Evolutionary conservation across 108 stramenopile genomes (phyloP), one percentile per base, ranked within the genome.

Genomic region (Cyclotella sp.): DNA sequence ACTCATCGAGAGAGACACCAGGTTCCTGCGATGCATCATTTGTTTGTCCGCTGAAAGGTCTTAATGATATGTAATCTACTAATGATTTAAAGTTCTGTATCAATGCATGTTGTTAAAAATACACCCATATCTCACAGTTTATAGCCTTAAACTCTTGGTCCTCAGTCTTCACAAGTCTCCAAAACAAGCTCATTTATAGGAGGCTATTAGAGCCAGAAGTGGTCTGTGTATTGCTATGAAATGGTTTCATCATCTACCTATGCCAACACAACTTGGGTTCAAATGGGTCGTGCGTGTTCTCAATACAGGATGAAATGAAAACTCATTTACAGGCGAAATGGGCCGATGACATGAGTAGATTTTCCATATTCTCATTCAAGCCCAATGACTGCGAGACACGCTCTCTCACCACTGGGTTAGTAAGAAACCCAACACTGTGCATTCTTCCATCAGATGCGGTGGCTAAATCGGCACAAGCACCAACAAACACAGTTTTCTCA

Each of bases 381-480:
- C 78, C 78, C 43, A 72, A 58, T 9, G 70, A 63, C 28, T 79
- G 69, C 53, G 52, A 12, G 13, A 72, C 54, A 22, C 63, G 63
- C 53, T 57, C 39, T 58, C 63, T 62, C 49, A 79, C 70, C 2
- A 15, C 52, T 21, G 55, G 51, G 21, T 71, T 46, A 51, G 62
- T 70, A 15, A 65, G 28, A 59, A 71, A 79, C 52, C 78, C 78
- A 11, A 79, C 54, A 65, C 39, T 0, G 30, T 66, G 63, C 70
- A 72, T 68, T 51, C 24, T 29, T 16, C n/a, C 70, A 27, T 45
- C 70, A 0, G 52, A 34, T 0, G 54, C 70, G 0, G 41, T 42
- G 0, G 63, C 54, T 22, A 72, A 79, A 40, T 79, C 61, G 11
- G 29, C 44, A 46, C 62, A 45, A 9, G 57, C 66, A 40, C 66